These are phyloP conservation scores for Claviceps digitariae DNA, from an alignment of 2,329 filamentous ascomycete species.

Conservation along the genomic window DNA sequence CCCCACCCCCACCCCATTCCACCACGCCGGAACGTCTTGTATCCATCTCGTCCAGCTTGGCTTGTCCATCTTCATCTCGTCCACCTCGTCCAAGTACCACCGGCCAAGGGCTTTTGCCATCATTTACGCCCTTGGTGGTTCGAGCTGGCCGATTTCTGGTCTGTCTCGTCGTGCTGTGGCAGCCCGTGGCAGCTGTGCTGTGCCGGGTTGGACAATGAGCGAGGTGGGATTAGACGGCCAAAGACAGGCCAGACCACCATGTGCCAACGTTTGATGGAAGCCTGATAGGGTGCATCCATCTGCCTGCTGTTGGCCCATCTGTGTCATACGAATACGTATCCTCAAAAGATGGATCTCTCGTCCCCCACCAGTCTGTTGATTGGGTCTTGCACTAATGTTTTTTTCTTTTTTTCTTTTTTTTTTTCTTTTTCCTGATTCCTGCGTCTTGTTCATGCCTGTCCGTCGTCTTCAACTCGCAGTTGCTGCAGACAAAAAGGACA, in stretches of 20 bases:
- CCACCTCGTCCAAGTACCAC: background rate
- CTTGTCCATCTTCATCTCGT: too few relatives aligned
- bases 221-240: background rate
- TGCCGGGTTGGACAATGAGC: background rate
- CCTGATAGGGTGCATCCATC: background rate
- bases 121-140: background rate
- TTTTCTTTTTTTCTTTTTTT: too few relatives aligned
- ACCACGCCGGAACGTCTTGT: background rate
- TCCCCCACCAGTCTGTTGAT: too few relatives aligned
- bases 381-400: too few relatives aligned
- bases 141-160: background rate
- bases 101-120: background rate
- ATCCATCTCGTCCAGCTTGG: background rate
- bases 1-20: background rate
- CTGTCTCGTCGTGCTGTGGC: background rate
- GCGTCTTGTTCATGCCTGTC: too few relatives aligned
- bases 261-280: background rate
- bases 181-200: background rate
- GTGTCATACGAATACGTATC: constrained; percentile 1
- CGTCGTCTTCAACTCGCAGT: too few relatives aligned
- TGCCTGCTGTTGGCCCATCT: background rate
- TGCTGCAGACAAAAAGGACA: too few relatives aligned
- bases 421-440: too few relatives aligned
- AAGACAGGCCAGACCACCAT: background rate
- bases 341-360: background rate